Conservation (phyloP, 2,329 filamentous ascomycete species). For the Neocucurbitaria cava region DNA sequence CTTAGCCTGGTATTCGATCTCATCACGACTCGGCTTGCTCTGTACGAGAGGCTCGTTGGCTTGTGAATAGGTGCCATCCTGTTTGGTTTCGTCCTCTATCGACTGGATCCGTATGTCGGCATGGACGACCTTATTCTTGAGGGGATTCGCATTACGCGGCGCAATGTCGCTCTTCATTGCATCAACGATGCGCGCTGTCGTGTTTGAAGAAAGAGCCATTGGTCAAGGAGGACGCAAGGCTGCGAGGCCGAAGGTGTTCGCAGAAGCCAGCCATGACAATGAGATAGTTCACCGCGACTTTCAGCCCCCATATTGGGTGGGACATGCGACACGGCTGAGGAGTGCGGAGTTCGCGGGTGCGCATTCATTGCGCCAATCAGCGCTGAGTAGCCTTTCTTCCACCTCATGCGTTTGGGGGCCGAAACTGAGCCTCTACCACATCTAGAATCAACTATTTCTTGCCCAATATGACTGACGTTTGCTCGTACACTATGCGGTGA, state of each 20-base stretch:
- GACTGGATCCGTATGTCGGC: slow-evolving; percentile 33
- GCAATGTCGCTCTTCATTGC: slow-evolving; percentile 24
- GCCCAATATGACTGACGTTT: slow-evolving; percentile 7
- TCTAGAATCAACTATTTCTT: not conserved
- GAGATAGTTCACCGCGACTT: slow-evolving; percentile 17
- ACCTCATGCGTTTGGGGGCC: slow-evolving; percentile 26
- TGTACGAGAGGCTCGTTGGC: slow-evolving; percentile 5
- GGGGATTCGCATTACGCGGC: slow-evolving; percentile 18
- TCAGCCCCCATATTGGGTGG: slow-evolving; percentile 38
- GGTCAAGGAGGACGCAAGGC: slow-evolving; percentile 7
- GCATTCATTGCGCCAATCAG: not conserved
- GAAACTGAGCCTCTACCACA: slow-evolving; percentile 12
- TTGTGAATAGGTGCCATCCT: not conserved
- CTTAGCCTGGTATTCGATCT: slow-evolving; percentile 22
- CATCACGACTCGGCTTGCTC: slow-evolving; percentile 9
- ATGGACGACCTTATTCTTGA: slow-evolving; percentile 31
- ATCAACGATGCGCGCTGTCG: slow-evolving; percentile 13
- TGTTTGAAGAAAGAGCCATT: slow-evolving; percentile 18
- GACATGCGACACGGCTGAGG: slow-evolving; percentile 11
- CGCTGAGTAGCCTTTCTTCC: not conserved
- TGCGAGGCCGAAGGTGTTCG: slow-evolving; percentile 24
- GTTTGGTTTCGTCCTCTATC: slow-evolving; percentile 21
- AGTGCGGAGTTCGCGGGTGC: slow-evolving; percentile 4
- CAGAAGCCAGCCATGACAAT: slow-evolving; percentile 19
- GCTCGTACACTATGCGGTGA: slow-evolving; percentile 2